These are phyloP conservation scores for Aspergillus sp. DNA, from an alignment of 2,329 filamentous ascomycete genomes.

Conservation along the genomic window DNA sequence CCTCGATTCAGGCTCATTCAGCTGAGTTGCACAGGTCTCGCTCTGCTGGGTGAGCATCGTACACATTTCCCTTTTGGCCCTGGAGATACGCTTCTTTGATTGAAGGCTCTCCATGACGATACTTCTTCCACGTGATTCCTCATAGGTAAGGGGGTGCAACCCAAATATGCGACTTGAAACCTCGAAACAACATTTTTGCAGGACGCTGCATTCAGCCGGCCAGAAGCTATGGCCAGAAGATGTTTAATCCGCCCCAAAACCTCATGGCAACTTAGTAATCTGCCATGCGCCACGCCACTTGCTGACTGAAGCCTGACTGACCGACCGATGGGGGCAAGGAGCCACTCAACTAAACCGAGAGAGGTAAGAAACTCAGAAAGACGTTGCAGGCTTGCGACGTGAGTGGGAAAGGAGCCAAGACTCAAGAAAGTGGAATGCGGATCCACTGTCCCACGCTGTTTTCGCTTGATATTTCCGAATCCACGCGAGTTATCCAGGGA, in stretches of 20 bases:
- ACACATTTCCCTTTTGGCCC: conserved; percentile 2
- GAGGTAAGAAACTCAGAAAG: not conserved
- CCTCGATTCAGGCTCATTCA: not conserved
- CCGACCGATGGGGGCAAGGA: not conserved
- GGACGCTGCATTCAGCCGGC: too few species aligned
- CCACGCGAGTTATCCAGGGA: conserved; percentile 9
- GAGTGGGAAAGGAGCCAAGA: not conserved
- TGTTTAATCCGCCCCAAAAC: conserved; percentile 16
- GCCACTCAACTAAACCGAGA: not conserved
- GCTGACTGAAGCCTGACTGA: not conserved
- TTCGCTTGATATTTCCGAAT: conserved; percentile 11
- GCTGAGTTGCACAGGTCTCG: not conserved
- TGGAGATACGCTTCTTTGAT: not conserved
- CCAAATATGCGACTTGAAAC: not conserved
- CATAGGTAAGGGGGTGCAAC: not conserved
- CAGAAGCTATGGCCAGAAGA: conserved; percentile 37
- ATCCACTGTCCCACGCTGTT: not conserved
- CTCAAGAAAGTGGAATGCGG: not conserved
- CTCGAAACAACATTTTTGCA: not conserved
- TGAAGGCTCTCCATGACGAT: not conserved
- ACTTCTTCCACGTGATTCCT: not conserved
- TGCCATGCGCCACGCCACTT: not conserved
- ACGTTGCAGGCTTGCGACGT: too few species aligned
- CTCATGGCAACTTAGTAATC: not conserved
- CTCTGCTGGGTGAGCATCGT: not conserved